These are phyloP conservation scores for Botrytis porri DNA, from an alignment of 2,329 filamentous ascomycete species.

Conservation along the genomic window DNA sequence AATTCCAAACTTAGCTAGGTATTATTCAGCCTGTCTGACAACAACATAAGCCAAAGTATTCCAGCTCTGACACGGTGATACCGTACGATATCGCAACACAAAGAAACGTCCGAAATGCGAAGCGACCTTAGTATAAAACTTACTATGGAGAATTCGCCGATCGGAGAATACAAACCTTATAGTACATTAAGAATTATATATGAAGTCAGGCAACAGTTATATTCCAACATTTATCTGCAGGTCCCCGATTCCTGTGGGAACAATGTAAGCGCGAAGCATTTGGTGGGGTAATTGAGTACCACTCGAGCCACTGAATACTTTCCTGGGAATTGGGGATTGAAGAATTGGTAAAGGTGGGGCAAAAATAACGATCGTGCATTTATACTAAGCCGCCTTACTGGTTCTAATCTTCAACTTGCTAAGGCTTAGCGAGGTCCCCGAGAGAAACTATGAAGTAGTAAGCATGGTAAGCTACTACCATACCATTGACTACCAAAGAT, in stretches of 20 bases:
- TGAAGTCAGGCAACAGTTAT: background rate
- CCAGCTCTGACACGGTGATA: constrained; percentile 13
- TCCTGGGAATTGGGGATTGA: background rate
- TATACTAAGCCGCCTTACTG: background rate
- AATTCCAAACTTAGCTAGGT: constrained; percentile 1
- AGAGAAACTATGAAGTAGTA: background rate
- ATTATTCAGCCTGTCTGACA: constrained; percentile 15
- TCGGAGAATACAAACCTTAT: constrained; percentile 19
- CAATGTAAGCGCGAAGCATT: background rate
- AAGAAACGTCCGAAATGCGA: background rate
- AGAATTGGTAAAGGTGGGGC: background rate
- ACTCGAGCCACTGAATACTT: background rate
- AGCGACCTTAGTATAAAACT: background rate
- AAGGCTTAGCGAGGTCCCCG: constrained; percentile 20
- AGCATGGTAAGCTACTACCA: constrained; percentile 5
- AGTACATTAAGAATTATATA: background rate
- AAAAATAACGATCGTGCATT: constrained; percentile 18
- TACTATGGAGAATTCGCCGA: constrained; percentile 17
- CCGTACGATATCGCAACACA: constrained; percentile 12
- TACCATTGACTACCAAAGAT: background rate
- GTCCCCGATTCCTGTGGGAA: constrained; percentile 3
- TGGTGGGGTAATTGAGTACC: constrained; percentile 1
- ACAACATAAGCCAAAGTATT: constrained; percentile 10
- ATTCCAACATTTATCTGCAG: background rate
- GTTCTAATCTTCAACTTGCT: background rate